Conservation (phyloP, 805 yeast species). For the Isabelozyma heimii region DNA sequence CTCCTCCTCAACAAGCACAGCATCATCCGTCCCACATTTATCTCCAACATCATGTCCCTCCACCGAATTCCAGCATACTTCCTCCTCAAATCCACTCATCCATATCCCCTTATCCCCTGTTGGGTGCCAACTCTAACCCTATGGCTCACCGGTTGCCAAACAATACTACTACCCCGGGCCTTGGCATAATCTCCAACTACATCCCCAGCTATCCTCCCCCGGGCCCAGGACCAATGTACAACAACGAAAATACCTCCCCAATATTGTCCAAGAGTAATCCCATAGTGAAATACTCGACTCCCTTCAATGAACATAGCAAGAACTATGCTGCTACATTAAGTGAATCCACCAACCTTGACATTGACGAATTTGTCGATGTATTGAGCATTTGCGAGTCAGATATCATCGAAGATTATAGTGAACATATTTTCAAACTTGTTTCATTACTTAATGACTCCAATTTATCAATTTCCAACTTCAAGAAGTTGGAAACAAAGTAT, state of each 20-base stretch:
- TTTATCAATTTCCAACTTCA: conserved; percentile 10
- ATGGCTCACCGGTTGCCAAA: background rate
- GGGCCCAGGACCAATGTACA: background rate
- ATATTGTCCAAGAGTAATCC: background rate
- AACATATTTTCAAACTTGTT: conserved; percentile 32
- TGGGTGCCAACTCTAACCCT: background rate
- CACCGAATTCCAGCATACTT: background rate
- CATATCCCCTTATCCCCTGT: background rate
- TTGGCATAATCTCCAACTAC: background rate
- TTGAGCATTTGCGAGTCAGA: conserved; percentile 25
- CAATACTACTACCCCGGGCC: background rate
- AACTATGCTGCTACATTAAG: conserved; percentile 1
- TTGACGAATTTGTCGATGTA: conserved; percentile 24
- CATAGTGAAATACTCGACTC: background rate
- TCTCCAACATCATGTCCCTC: background rate
- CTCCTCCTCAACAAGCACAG: background rate
- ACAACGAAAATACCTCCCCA: background rate
- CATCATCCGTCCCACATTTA: background rate
- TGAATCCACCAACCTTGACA: conserved; percentile 4
- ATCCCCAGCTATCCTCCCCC: background rate
- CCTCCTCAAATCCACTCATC: background rate
- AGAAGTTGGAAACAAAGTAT: conserved; percentile 21
- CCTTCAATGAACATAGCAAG: background rate
- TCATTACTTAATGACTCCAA: conserved; percentile 20
- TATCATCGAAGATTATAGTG: conserved; percentile 33